A percentile compares a stretch with the other conserved stretches of the same genome.
Conservation (phyloP, 495 filamentous ascomycete genomes). For the Hypomontagnella monticulosa region DNA sequence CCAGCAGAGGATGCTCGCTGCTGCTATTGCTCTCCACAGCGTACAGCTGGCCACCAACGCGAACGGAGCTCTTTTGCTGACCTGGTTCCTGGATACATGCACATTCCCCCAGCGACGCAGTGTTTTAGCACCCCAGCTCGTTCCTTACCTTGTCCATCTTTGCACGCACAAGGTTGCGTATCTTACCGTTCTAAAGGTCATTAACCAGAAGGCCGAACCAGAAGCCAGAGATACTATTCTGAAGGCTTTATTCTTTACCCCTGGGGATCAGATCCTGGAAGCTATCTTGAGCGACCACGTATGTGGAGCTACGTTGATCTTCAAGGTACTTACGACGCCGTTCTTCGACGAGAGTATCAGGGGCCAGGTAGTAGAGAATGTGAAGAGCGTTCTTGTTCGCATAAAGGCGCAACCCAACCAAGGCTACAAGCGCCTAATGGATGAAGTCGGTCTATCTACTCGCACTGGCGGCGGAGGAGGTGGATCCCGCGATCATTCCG, state of each 20-base stretch:
- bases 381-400: slow-evolving; percentile 85
- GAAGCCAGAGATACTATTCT: slow-evolving; percentile 94
- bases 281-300: slow-evolving; percentile 90
- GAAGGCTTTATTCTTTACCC: slow-evolving; percentile 93
- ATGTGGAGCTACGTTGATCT: slow-evolving; percentile 94
- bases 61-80: slow-evolving; percentile 92
- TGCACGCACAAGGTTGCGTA: slow-evolving; percentile 99
- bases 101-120: slow-evolving; percentile 92
- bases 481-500: slow-evolving; percentile 55
- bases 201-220: slow-evolving; percentile 95
- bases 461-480: slow-evolving; percentile 55
- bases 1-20: slow-evolving; percentile 93
- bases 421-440: slow-evolving; percentile 98
- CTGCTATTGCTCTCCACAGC: slow-evolving; percentile 93
- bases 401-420: slow-evolving; percentile 94
- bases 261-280: slow-evolving; percentile 85
- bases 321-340: slow-evolving; percentile 96
- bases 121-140: slow-evolving; percentile 89
- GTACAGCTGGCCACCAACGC: slow-evolving; percentile 96
- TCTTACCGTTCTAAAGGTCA: slow-evolving; percentile 95
- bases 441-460: slow-evolving; percentile 87
- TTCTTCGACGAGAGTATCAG: slow-evolving; percentile 96
- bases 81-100: slow-evolving; percentile 99
- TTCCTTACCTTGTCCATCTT: slow-evolving; percentile 95
- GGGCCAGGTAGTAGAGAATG: slow-evolving; percentile 85